Evolutionary conservation across 1,284 basidiomycete species (phyloP).

Genomic region (Puccinia novopanici): DNA sequence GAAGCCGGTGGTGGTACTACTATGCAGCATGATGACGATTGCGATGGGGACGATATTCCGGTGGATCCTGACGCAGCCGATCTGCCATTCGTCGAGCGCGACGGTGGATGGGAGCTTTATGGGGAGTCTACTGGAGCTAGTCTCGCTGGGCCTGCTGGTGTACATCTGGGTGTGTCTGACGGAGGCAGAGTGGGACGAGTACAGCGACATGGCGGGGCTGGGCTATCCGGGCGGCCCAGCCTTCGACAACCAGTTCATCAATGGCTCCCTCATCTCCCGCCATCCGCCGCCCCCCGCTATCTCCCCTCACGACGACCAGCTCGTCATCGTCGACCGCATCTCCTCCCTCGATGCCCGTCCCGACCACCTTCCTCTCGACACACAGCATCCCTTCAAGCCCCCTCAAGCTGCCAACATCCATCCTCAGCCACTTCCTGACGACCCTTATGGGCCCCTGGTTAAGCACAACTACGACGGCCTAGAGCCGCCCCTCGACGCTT

Average conservation of each 20-base stretch:
- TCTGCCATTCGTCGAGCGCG: slow-evolving; percentile 54
- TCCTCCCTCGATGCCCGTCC: too few relatives aligned
- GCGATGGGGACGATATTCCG: slow-evolving; percentile 54
- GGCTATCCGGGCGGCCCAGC: not conserved
- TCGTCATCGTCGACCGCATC: too few relatives aligned
- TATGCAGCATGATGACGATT: slow-evolving; percentile 54
- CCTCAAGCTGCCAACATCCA: too few relatives aligned
- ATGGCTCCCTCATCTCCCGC: not conserved
- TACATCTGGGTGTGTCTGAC: slow-evolving; percentile 55
- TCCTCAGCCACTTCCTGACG: too few relatives aligned
- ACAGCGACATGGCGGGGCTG: not conserved
- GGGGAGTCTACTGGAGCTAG: slow-evolving; percentile 55
- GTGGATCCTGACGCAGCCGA: slow-evolving; percentile 54
- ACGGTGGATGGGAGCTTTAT: slow-evolving; percentile 56
- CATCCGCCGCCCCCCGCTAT: too few relatives aligned
- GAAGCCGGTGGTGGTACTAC: slow-evolving; percentile 13
- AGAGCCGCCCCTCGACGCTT: too few relatives aligned
- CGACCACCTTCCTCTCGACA: too few relatives aligned
- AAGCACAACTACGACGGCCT: too few relatives aligned
- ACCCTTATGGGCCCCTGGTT: too few relatives aligned
- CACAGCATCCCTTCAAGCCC: too few relatives aligned
- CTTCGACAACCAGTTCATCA: not conserved
- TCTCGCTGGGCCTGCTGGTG: slow-evolving; percentile 53
- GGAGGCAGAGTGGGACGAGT: slow-evolving; percentile 55
- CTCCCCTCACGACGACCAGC: too few relatives aligned